Evolutionary conservation across 2,329 filamentous ascomycete species (phyloP).

Genomic region (Pseudopyricularia cyperi): DNA sequence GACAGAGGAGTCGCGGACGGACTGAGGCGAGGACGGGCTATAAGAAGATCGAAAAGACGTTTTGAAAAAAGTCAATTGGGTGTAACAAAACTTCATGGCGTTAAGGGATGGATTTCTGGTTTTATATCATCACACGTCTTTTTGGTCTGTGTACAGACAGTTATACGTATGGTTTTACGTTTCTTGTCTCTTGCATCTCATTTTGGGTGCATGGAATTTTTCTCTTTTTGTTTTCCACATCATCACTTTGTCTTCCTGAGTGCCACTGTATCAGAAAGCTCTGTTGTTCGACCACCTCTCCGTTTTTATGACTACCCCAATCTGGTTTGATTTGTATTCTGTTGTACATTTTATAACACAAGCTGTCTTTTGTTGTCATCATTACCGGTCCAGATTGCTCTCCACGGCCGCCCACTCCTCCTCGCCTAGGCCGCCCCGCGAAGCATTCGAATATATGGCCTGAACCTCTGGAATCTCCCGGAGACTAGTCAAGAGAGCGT

Average conservation of each 20-base stretch:
- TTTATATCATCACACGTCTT: background rate
- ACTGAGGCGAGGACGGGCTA: background rate
- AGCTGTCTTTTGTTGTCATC: slow-evolving; percentile 3
- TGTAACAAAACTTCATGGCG: background rate
- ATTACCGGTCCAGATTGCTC: slow-evolving; percentile 33
- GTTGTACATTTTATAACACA: slow-evolving; percentile 16
- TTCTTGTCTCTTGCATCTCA: background rate
- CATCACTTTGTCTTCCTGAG: no score
- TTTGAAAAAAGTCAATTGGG: background rate
- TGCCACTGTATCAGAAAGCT: no score
- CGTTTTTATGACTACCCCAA: background rate
- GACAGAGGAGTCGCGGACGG: slow-evolving; percentile 2
- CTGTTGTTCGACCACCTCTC: no score
- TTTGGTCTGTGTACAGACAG: background rate
- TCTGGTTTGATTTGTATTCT: slow-evolving; percentile 6
- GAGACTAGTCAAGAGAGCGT: slow-evolving; percentile 43
- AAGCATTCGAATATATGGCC: slow-evolving; percentile 63
- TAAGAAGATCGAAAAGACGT: background rate
- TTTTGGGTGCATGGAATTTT: background rate
- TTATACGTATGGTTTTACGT: background rate
- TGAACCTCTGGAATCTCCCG: slow-evolving; percentile 62
- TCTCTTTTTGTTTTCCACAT: no score
- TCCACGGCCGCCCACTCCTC: slow-evolving; percentile 41
- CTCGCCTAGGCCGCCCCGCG: slow-evolving; percentile 34
- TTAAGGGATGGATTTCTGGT: background rate